phyloP scores from a whole-genome alignment of 306 rosid genomes.

The Lathyrus tuberosus region DNA sequence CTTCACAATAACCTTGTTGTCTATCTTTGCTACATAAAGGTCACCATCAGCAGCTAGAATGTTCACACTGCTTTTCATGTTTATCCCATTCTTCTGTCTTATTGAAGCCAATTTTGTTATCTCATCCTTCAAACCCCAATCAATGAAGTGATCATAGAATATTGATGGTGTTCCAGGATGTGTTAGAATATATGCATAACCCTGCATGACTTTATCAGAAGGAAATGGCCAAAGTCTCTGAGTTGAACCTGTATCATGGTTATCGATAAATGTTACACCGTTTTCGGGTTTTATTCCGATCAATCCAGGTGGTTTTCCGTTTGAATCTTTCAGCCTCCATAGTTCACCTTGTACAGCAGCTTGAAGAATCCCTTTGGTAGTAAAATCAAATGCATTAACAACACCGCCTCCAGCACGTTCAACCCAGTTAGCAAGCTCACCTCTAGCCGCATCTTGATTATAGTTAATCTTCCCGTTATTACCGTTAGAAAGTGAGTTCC shows the following conservation, averaged over 20 bases:
- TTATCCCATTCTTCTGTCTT: slow-evolving; percentile 62
- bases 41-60: slow-evolving; percentile 67
- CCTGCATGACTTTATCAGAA: slow-evolving; percentile 65
- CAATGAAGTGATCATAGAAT: slow-evolving; percentile 75
- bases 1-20: slow-evolving; percentile 66
- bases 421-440: slow-evolving; percentile 47
- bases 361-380: slow-evolving; percentile 59
- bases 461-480: slow-evolving; percentile 41
- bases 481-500: slow-evolving; percentile 51
- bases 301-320: slow-evolving; percentile 70
- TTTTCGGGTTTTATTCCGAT: slow-evolving; percentile 75
- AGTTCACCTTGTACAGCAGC: slow-evolving; percentile 64
- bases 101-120: slow-evolving; percentile 50
- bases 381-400: slow-evolving; percentile 56
- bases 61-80: slow-evolving; percentile 48
- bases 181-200: slow-evolving; percentile 82
- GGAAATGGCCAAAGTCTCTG: slow-evolving; percentile 71
- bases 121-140: slow-evolving; percentile 68
- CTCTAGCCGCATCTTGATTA: slow-evolving; percentile 52
- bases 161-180: slow-evolving; percentile 80
- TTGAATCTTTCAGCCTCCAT: slow-evolving; percentile 59
- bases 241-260: slow-evolving; percentile 78
- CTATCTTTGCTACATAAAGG: slow-evolving; percentile 64
- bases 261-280: slow-evolving; percentile 76
- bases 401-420: slow-evolving; percentile 48